phyloP scores from a whole-genome alignment of 805 yeast species.

The Candida nonsorbophila region DNA sequence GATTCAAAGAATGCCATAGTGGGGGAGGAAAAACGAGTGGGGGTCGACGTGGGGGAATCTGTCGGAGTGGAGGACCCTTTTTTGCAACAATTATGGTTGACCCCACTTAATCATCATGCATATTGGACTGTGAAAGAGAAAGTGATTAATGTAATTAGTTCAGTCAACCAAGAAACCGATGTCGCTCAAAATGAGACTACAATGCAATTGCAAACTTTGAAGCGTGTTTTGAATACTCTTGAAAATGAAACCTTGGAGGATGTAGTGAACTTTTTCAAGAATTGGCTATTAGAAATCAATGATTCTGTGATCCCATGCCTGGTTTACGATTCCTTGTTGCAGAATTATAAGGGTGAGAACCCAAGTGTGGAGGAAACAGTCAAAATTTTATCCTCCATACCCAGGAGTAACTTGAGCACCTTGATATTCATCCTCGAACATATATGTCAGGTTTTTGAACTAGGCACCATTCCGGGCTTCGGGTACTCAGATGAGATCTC shows the following conservation, averaged over 20 bases:
- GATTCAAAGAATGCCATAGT: slow-evolving; percentile 9
- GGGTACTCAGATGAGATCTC: slow-evolving; percentile 21
- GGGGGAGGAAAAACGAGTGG: no score
- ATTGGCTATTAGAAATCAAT: slow-evolving; percentile 36
- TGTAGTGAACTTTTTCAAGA: slow-evolving; percentile 27
- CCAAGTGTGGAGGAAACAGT: slow-evolving; percentile 15
- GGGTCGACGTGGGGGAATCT: no score
- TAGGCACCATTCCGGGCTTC: slow-evolving; percentile 18
- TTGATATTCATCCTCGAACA: slow-evolving; percentile 32
- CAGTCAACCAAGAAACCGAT: slow-evolving; percentile 6
- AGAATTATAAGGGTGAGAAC: slow-evolving; percentile 6
- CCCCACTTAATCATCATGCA: slow-evolving; percentile 24
- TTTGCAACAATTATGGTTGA: slow-evolving; percentile 16
- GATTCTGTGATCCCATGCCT: slow-evolving; percentile 40
- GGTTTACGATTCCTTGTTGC: slow-evolving; percentile 23
- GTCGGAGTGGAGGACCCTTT: slow-evolving; percentile 3
- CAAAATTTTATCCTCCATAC: slow-evolving; percentile 24
- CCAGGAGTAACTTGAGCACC: slow-evolving; percentile 35
- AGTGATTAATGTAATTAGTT: slow-evolving; percentile 17
- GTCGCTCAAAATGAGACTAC: slow-evolving; percentile 12
- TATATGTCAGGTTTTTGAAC: slow-evolving; percentile 17
- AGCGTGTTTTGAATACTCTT: slow-evolving; percentile 11
- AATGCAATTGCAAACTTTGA: slow-evolving; percentile 18
- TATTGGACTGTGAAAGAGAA: slow-evolving; percentile 32
- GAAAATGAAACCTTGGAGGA: slow-evolving; percentile 2